Evolutionary conservation across 768 basidiomycete species (phyloP), one percentile per base, ranked within the genome.

Genomic region (Mycena galericulata): DNA sequence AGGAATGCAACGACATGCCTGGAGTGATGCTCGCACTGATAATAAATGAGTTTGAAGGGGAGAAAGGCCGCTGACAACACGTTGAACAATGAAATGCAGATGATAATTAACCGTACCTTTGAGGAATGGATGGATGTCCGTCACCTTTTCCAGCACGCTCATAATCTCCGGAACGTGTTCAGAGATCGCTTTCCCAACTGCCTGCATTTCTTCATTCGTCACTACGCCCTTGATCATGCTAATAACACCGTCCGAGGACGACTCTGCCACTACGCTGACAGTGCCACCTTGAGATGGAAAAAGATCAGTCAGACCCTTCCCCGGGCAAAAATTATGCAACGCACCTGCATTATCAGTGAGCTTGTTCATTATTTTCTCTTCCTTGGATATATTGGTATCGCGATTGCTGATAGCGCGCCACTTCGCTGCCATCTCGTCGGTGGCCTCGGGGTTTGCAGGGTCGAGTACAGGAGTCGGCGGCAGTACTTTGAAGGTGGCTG

Each of bases 41-140:
- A 36, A 29, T 68, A 68, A 22, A 68, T 58, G 12, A 62, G 61
- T 22, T 63, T 57, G 47, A 68, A 68, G 3, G 67, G 67, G 24
- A 68, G 61, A 46, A 58, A 68, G 10, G 60, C 67, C 29, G 67
- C 67, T 68, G 26, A 11, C 24, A 24, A 34, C 0, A 46, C 11
- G 27, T 45, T 22, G 26, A 43, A 8, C 11, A 20, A 45, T 1
- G 6, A 45, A 46, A 29, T 12, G 5, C 4, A 26, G 24, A 46
- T 40, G 43, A 62, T 20, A 43, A 20, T 34, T 0, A 22, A 6
- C 18, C 49, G 20, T 24, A 58, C 67, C 67, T 12, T 56, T 68
- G n/a, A 68, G 60, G 38, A 68, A 68, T 15, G 67, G 67, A 56
- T 68, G 67, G 7, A 68, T 30, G 14, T 68, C 61, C 1, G 60